These are phyloP conservation scores for Miamiensis avidus DNA, from an alignment of 169 alveolate species.

Conservation along the genomic window DNA sequence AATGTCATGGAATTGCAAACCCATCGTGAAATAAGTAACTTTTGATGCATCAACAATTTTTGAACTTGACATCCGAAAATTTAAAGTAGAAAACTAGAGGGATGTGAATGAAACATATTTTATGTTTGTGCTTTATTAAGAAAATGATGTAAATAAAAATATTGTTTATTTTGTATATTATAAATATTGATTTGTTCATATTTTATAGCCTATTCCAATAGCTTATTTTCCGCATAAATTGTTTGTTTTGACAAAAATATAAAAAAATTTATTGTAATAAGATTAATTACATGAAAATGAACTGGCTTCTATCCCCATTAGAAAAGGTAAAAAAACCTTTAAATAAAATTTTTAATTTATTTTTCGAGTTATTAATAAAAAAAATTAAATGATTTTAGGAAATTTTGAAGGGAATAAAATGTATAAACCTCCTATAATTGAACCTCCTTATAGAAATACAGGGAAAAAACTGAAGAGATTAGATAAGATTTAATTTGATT, in stretches of 20 bases:
- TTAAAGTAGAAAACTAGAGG: too few species aligned
- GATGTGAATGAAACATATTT: too few species aligned
- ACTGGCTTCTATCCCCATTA: neutral
- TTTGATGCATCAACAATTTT: neutral
- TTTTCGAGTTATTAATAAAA: too few species aligned
- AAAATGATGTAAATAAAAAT: neutral
- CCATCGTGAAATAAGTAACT: neutral
- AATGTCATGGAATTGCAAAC: neutral
- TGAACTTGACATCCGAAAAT: neutral
- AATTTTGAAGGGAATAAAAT: neutral
- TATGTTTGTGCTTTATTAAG: neutral
- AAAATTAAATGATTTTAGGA: neutral
- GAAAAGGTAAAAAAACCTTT: neutral
- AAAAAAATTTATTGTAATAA: too few species aligned
- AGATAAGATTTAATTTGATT: too few species aligned
- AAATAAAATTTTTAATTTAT: too few species aligned
- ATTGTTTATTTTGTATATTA: too few species aligned
- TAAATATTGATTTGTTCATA: too few species aligned
- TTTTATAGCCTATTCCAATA: neutral
- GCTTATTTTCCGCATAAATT: neutral
- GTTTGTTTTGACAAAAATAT: neutral
- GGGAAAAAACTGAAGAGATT: neutral
- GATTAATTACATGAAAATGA: neutral
- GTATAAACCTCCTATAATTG: neutral
- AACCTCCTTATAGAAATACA: neutral